These are phyloP conservation scores for Filosporella fistucella DNA, from an alignment of 495 filamentous ascomycete genomes.

Conservation along the genomic window DNA sequence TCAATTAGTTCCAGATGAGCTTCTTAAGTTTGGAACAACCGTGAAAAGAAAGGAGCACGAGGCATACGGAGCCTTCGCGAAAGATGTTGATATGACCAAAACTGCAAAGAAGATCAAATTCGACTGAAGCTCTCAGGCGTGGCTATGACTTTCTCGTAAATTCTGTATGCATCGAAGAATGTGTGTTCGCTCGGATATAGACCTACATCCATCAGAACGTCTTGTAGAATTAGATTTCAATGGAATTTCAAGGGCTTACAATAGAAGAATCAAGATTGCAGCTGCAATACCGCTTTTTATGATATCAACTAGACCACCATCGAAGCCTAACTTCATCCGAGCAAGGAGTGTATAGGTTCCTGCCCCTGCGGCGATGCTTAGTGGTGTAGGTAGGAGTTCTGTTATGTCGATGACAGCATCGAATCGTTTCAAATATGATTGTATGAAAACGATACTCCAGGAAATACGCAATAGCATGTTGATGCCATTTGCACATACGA, in stretches of 20 bases:
- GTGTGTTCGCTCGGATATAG: slow-evolving; percentile 15
- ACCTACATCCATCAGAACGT: slow-evolving; percentile 10
- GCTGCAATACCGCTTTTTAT: slow-evolving; percentile 46
- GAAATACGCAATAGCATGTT: slow-evolving; percentile 80
- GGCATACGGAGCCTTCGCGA: slow-evolving; percentile 89
- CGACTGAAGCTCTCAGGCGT: slow-evolving; percentile 47
- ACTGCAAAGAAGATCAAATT: slow-evolving; percentile 91
- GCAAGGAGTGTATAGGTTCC: slow-evolving; percentile 15
- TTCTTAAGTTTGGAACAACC: slow-evolving; percentile 93
- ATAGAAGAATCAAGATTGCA: slow-evolving; percentile 44
- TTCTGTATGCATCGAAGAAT: slow-evolving; percentile 16
- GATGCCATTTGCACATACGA: slow-evolving; percentile 80
- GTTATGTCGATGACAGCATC: slow-evolving; percentile 27
- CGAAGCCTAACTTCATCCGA: slow-evolving; percentile 18
- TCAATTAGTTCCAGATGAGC: slow-evolving; percentile 77
- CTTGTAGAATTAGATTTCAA: neutral
- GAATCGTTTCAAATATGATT: slow-evolving; percentile 48
- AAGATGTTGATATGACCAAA: slow-evolving; percentile 72
- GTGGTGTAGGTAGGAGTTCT: slow-evolving; percentile 25
- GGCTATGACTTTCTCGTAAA: slow-evolving; percentile 2
- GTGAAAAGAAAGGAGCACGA: slow-evolving; percentile 98
- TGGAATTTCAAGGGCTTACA: slow-evolving; percentile 47
- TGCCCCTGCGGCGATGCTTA: slow-evolving; percentile 13
- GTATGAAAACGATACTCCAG: slow-evolving; percentile 75
- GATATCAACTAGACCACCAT: slow-evolving; percentile 36